phyloP scores from a whole-genome alignment of 441 rosid genomes.

The Monsonia emarginata region DNA sequence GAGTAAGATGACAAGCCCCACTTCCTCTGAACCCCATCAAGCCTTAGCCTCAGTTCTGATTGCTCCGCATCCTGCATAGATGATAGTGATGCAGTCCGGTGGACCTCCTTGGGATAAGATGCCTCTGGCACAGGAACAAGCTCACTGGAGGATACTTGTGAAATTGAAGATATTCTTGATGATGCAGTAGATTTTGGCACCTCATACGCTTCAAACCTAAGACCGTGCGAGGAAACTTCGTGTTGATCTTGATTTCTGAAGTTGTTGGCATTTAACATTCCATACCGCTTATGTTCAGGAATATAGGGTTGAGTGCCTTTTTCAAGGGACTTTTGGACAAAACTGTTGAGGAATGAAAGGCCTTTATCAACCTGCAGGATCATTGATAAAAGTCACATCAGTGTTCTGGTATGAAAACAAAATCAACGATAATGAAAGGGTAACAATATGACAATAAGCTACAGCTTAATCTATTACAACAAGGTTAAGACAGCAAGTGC shows the following conservation, averaged over 20 bases:
- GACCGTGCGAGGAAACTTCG: constrained; percentile 58
- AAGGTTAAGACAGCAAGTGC: neutral
- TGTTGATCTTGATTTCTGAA: constrained; percentile 50
- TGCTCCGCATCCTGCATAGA: constrained; percentile 47
- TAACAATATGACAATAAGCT: constrained; percentile 5
- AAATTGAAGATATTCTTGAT: constrained; percentile 34
- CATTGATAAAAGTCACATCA: constrained; percentile 1
- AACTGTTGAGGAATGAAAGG: constrained; percentile 64
- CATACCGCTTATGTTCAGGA: constrained; percentile 65
- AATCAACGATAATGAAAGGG: constrained; percentile 2
- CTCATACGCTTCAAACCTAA: constrained; percentile 90
- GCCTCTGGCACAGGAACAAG: constrained; percentile 74
- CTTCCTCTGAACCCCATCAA: constrained; percentile 95
- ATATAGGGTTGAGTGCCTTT: constrained; percentile 78
- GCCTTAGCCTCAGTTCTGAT: constrained; percentile 62
- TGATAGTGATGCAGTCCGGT: constrained; percentile 31
- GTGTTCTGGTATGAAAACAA: neutral
- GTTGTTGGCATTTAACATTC: constrained; percentile 33
- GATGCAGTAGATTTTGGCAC: constrained; percentile 56
- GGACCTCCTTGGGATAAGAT: constrained; percentile 49
- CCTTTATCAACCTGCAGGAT: constrained; percentile 68
- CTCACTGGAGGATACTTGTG: constrained; percentile 41
- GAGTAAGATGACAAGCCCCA: constrained; percentile 75
- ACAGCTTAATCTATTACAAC: neutral
- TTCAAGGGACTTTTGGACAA: constrained; percentile 58